Base-by-base conservation (phyloP, 495 filamentous ascomycete genomes). In the Annulohypoxylon moriforme region DNA sequence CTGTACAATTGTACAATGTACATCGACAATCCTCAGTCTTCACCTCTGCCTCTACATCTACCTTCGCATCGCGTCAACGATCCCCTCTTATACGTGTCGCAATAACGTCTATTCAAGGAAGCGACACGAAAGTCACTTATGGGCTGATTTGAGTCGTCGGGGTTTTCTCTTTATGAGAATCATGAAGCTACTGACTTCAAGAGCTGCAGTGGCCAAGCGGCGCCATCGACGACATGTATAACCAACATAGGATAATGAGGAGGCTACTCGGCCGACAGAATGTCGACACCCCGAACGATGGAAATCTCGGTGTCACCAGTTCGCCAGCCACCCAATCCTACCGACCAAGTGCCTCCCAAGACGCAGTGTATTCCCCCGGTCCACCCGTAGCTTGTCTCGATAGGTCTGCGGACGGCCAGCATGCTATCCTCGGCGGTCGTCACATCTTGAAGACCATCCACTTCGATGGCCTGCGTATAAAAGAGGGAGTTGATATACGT, bases 381-480 rank as follows among this genome's bases (percentile, higher is more conserved):
- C 86, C 89, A 22, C 88, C 92, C 16, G 92, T 97, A 63, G 79
- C 87, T 36, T 89, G 90, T 61, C 83, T 97, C 70, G 94, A 95
- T 78, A 88, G 90, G 62, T 96, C 93, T 20, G 89, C 90, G 34
- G 87, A 91, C 72, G 86, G 89, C 69, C 91, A 89, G 53, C 88
- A 90, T 78, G 94, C 91, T 46, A 86, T 97, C 8, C 85, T 97
- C 71, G 94, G 89, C 16, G 93, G 94, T 27, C 89, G 90, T 66
- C 90, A 96, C 70, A 89, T 96, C 49, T 88, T 97, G 72, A 95
- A 94, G 79, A 96, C 91, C 3, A 86, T 97, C 66, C 86, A 84
- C 40, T 85, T 97, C 46, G 87, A 91, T 60, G 89, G 90, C 18
- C 83, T 92, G 60, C 84, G 82, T 25, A 90, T 92, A 60, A 88